Percentiles rank a stretch among this genome's conserved stretches.
Conservation (phyloP, 805 yeast genomes). For the Candida chilensis region DNA sequence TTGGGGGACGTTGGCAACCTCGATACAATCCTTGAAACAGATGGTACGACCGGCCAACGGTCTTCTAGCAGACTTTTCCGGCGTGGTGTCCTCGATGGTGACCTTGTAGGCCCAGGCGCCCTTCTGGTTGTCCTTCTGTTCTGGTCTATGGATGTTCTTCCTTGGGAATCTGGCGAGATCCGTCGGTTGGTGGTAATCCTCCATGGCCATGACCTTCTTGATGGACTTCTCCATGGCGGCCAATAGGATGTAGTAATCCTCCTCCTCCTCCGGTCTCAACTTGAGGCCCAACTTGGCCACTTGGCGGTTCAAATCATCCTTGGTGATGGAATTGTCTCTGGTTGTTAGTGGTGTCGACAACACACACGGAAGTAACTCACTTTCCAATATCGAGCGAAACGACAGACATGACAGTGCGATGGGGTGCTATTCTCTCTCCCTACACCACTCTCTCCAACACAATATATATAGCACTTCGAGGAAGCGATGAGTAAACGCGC, state of each 20-base stretch:
- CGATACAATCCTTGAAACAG: conserved; percentile 22
- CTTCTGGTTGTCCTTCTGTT: conserved; percentile 10
- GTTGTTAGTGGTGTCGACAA: no score
- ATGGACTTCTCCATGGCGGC: conserved; percentile 16
- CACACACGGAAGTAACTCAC: no score
- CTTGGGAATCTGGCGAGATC: conserved; percentile 21
- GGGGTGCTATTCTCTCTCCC: no score
- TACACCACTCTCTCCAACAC: no score
- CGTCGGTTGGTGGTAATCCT: conserved; percentile 16
- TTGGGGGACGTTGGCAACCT: conserved; percentile 22
- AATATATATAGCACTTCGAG: no score
- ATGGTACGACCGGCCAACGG: conserved; percentile 15
- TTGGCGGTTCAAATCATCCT: conserved; percentile 10
- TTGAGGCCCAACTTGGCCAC: conserved; percentile 12
- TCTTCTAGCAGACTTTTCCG: conserved; percentile 13
- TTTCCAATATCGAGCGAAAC: no score
- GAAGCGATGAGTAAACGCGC: no score
- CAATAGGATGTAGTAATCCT: conserved; percentile 11
- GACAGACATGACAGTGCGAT: no score
- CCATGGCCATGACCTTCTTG: conserved; percentile 12
- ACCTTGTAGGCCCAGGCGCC: conserved; percentile 23
- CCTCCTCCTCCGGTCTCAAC: conserved; percentile 9
- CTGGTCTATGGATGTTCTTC: conserved; percentile 11
- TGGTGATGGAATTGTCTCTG: conserved; percentile 13
- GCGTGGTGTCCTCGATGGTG: conserved; percentile 13